Evolutionary conservation across 257 asterid species (phyloP).

Genomic region (Parsonsia alboflavescens): DNA sequence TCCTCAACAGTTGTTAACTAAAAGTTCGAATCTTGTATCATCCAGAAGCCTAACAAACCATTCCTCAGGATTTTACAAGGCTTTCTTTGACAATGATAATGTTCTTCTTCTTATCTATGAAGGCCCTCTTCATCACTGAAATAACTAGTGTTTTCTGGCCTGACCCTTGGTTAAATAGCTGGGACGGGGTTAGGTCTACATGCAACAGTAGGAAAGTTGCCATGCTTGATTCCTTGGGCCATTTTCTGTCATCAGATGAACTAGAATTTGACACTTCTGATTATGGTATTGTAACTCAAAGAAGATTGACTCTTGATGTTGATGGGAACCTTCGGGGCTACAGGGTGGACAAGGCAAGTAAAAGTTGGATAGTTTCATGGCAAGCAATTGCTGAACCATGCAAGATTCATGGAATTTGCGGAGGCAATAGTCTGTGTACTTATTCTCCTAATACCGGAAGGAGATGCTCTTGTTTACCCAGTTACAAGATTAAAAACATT

Average conservation of each 20-base stretch:
- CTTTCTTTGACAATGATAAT: conserved; percentile 29
- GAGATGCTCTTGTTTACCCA: conserved; percentile 38
- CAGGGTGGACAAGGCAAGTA: conserved; percentile 18
- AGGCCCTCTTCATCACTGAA: conserved; percentile 24
- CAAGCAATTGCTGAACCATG: conserved; percentile 22
- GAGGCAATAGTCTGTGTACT: conserved; percentile 30
- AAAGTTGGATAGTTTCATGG: conserved; percentile 38
- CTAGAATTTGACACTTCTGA: conserved; percentile 17
- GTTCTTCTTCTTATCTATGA: conserved; percentile 25
- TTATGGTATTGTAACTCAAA: conserved; percentile 16
- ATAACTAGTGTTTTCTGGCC: conserved; percentile 36
- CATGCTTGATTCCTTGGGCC: conserved; percentile 18
- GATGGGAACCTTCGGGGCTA: conserved; percentile 38
- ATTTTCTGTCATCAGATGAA: conserved; percentile 20
- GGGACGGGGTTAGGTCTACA: conserved; percentile 26
- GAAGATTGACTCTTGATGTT: conserved; percentile 27
- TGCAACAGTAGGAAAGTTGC: conserved; percentile 28
- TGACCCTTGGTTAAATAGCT: conserved; percentile 18
- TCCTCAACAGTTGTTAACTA: conserved; percentile 23
- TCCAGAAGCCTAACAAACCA: conserved; percentile 27
- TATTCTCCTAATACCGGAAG: conserved; percentile 10
- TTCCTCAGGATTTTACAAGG: conserved; percentile 32
- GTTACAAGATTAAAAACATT: conserved; percentile 24
- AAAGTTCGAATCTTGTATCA: conserved; percentile 18
- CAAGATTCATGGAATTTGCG: conserved; percentile 36